Conservation (phyloP, 306 rosid genomes). For the Vigna hirtella region DNA sequence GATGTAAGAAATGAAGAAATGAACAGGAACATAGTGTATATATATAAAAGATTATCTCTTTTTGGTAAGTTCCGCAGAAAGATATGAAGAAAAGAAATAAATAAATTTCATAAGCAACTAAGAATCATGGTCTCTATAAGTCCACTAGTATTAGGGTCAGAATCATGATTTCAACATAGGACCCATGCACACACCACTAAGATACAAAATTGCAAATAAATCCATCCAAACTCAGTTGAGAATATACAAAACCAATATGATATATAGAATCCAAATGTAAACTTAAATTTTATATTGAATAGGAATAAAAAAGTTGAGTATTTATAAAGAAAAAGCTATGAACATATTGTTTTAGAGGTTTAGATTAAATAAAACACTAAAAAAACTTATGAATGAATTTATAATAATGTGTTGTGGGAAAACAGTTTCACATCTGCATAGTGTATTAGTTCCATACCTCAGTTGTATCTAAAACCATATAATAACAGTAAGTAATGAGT, state of each 20-base stretch:
- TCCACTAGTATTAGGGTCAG: slow-evolving; percentile 67
- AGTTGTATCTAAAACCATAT: slow-evolving; percentile 24
- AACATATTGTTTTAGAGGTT: too few relatives aligned
- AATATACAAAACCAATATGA: slow-evolving; percentile 46
- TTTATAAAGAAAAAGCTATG: too few relatives aligned
- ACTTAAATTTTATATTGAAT: too few relatives aligned
- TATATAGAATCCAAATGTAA: too few relatives aligned
- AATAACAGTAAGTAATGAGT: slow-evolving; percentile 34
- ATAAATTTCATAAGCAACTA: slow-evolving; percentile 36
- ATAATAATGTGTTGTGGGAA: too few relatives aligned
- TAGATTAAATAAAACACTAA: too few relatives aligned
- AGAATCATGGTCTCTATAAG: slow-evolving; percentile 56
- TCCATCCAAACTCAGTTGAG: slow-evolving; percentile 49
- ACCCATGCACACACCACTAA: slow-evolving; percentile 63
- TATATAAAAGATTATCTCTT: slow-evolving; percentile 31
- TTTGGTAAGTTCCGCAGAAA: slow-evolving; percentile 33
- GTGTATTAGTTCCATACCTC: too few relatives aligned
- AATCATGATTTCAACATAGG: slow-evolving; percentile 67
- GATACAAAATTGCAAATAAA: slow-evolving; percentile 66
- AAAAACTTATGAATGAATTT: too few relatives aligned
- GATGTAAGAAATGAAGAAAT: slow-evolving; percentile 12
- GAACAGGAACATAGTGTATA: slow-evolving; percentile 28
- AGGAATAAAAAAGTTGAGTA: too few relatives aligned
- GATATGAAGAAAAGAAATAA: slow-evolving; percentile 34
- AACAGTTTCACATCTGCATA: too few relatives aligned